Base-by-base conservation (phyloP, 805 yeast species). In the Wickerhamomyces chambardii region DNA sequence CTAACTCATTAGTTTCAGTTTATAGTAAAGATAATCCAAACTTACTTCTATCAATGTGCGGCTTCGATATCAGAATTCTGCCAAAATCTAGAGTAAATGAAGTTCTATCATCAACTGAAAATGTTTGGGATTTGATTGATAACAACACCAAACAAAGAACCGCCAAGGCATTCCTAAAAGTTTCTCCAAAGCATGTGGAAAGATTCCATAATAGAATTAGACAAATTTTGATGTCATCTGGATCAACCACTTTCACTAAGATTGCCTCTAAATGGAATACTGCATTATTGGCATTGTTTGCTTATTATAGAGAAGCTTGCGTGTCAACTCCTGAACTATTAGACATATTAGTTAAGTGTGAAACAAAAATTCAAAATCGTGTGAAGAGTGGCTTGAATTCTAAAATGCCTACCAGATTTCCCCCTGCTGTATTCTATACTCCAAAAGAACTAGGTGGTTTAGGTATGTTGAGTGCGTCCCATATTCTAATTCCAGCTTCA, bases 381-480 rank as follows among this genome's bases (percentile, higher is more conserved):
- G 95, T 92, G 15, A 92, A 92, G 53, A 73, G 90, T 63, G 98
- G 98, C 0, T 67, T 92, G 41, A 92, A 92, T 50, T 90, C 97
- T 12, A 92, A 92, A 58, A 92, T 92, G 99, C 99, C 99, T 1
- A 79, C 96, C 0, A 68, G 99, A 37, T 92, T 92, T 61, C 99
- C 99, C 4, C 99, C 98, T 0, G 97, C 97, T 4, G 98, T 92
- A 0, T 92, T 92, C 50, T 92, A 92, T 54, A 87, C 98, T 0
- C 98, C 98, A 0, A 90, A 89, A 47, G 99, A 92, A 55, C 62
- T 92, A 4, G 98, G 99, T 34, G 99, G 99, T 30, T 63, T 92
- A 30, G 99, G 98, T 18, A 92, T 92, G 98, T 64, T 92, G 18
- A 84, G 95, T 66, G 97, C 97, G 0, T 85, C 96, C 12, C 98